Evolutionary conservation across 306 rosid genomes (phyloP), one percentile per base, ranked within the genome.

Genomic region (Malus orientalis): DNA sequence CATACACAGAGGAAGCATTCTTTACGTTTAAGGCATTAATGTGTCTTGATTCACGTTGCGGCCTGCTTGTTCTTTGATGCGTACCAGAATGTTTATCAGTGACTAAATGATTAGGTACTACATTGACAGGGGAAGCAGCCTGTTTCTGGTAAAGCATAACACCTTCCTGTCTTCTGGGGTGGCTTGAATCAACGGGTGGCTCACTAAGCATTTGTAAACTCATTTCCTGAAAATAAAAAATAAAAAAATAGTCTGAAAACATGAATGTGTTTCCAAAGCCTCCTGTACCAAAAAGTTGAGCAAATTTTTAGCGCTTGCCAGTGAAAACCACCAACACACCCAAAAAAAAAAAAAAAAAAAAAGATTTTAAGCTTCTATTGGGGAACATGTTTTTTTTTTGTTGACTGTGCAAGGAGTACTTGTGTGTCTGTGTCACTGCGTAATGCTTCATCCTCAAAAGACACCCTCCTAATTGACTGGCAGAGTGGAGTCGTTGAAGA

Each of bases 361-460:
- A 29, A 19, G 47, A 27, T 57, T 51, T 53, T 5, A 32, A 51
- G 74, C 42, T 53, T 71, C 3, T 19, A 18, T 2, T 36, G 40
- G 40, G 40, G 9, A 36, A 36, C 40, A 36, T 36, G 40, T 32
- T 36, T 36, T 36, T 5, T 33, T 36, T 36, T 36, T 33, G 74
- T 80, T 89, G 90, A 92, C 90, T 11, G 54, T 78, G 19, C 58
- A 51, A 58, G 70, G 65, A 27, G 69, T 53, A 62, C 75, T 63
- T 92, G 86, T 9, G 71, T 77, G 64, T 76, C 87, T 11, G 78
- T 78, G 79, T 73, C 89, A 74, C 83, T 86, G 81, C 71, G 76
- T 16, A 42, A 14, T 55, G 64, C 81, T 38, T 69, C 79, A 7
- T 55, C 74, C 54, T 4, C 71, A 69, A 32, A 36, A 77, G 69